Evolutionary conservation across 805 yeast genomes (phyloP).

Genomic region (Kodamaea kakaduensis): DNA sequence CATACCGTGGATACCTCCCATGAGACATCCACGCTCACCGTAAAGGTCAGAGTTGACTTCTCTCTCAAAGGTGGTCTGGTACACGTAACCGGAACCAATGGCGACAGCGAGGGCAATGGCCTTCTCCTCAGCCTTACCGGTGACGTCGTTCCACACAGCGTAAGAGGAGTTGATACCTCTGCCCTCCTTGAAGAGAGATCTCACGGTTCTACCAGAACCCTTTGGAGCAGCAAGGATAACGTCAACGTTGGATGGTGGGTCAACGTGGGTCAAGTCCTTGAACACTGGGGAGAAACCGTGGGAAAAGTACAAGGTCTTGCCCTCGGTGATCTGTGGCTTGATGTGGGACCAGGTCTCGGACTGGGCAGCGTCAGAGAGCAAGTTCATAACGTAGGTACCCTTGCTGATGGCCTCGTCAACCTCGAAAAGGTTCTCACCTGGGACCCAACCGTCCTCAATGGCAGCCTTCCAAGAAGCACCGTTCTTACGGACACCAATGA

Average conservation of each 20-base stretch:
- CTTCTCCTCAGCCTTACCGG: conserved; percentile 99
- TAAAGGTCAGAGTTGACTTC: conserved; percentile 98
- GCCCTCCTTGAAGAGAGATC: conserved; percentile 99
- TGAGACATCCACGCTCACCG: conserved; percentile 99
- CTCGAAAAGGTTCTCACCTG: conserved; percentile 96
- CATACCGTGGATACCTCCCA: conserved; percentile 99
- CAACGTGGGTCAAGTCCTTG: conserved; percentile 96
- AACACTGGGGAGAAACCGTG: conserved; percentile 99
- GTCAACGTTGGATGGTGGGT: conserved; percentile 90
- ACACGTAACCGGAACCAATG: conserved; percentile 99
- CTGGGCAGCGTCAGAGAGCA: conserved; percentile 98
- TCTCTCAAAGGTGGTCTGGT: conserved; percentile 98
- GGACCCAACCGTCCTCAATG: conserved; percentile 99
- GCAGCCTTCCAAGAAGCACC: conserved; percentile 99
- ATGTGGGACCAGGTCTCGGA: conserved; percentile 92
- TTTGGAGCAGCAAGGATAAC: conserved; percentile 99
- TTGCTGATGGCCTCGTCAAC: conserved; percentile 87
- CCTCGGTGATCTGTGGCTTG: conserved; percentile 91
- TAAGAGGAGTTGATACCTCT: conserved; percentile 99
- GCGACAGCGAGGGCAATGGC: conserved; percentile 98
- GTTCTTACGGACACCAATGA: conserved; percentile 95
- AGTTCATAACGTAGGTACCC: conserved; percentile 96
- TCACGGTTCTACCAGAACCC: conserved; percentile 99
- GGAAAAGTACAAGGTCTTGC: conserved; percentile 96
- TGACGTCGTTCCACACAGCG: conserved; percentile 99